These are phyloP conservation scores for Gentiana macrophylla DNA, from an alignment of 257 asterid genomes.

Conservation along the genomic window DNA sequence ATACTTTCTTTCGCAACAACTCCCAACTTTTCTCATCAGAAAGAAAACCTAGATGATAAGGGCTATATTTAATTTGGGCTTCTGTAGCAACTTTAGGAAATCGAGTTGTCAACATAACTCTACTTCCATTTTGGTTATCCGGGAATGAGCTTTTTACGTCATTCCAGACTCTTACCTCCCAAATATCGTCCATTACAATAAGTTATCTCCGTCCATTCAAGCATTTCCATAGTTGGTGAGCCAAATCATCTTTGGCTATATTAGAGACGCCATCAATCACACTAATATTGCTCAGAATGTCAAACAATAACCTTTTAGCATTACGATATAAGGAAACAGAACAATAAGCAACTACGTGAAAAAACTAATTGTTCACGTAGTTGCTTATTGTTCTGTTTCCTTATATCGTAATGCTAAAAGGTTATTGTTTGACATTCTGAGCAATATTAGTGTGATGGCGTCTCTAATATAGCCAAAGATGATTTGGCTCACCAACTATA, in stretches of 20 bases:
- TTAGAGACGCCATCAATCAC: neutral
- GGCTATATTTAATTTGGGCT: neutral
- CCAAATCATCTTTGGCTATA: neutral
- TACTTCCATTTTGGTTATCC: slow-evolving; percentile 3
- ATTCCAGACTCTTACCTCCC: slow-evolving; percentile 4
- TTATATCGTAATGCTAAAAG: neutral
- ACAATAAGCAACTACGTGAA: no score
- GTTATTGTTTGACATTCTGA: neutral
- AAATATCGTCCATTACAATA: neutral
- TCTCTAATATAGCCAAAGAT: neutral
- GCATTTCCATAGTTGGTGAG: neutral
- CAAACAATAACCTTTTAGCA: neutral
- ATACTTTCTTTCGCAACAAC: neutral
- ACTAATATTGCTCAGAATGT: neutral
- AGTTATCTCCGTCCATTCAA: neutral
- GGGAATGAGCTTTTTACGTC: neutral
- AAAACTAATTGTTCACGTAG: no score
- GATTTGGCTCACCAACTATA: neutral
- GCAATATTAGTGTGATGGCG: neutral
- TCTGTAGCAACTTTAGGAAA: neutral
- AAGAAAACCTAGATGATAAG: neutral
- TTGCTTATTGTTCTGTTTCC: neutral
- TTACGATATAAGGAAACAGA: neutral
- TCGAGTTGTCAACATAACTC: slow-evolving; percentile 2
- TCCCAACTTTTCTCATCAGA: slow-evolving; percentile 9